Percentiles rank a stretch among this genome's conserved stretches.
These are phyloP conservation scores for Nannizziopsis barbatae DNA, from an alignment of 2,329 filamentous ascomycete species.

Conservation along the genomic window DNA sequence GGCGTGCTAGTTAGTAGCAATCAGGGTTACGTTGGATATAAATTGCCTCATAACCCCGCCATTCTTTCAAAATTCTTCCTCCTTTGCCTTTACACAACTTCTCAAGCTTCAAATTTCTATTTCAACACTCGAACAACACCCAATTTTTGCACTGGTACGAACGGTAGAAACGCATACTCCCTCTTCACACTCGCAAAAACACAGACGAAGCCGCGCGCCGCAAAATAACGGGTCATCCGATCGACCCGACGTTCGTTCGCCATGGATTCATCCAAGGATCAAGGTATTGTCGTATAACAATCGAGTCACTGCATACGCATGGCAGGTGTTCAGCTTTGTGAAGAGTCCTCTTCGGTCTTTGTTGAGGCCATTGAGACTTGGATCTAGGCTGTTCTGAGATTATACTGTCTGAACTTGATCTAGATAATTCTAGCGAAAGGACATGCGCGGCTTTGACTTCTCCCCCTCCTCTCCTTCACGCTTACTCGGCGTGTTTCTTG, in stretches of 20 bases:
- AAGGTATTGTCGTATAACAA: slow-evolving; percentile 33
- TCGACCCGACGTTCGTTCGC: slow-evolving; percentile 7
- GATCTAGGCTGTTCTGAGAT: slow-evolving; percentile 50
- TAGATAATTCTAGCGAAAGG: slow-evolving; percentile 81
- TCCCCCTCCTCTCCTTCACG: slow-evolving; percentile 26
- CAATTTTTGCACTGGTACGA: not conserved
- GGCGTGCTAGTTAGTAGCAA: not conserved
- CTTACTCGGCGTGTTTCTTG: slow-evolving; percentile 11
- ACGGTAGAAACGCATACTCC: not conserved
- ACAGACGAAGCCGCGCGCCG: slow-evolving; percentile 1
- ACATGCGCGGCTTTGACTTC: slow-evolving; percentile 58
- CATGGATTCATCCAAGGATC: slow-evolving; percentile 28
- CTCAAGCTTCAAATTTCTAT: not conserved
- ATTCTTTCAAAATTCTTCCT: not conserved
- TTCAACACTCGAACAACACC: no score
- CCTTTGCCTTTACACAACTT: not conserved
- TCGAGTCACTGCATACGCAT: slow-evolving; percentile 33
- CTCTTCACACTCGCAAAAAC: not conserved
- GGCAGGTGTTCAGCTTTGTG: slow-evolving; percentile 33
- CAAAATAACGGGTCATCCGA: no score
- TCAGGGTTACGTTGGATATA: not conserved
- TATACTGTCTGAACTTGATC: slow-evolving; percentile 75
- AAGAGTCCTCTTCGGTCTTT: slow-evolving; percentile 4
- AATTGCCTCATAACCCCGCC: not conserved
- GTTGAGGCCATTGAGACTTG: slow-evolving; percentile 25